These are phyloP conservation scores for Aureobasidium sp. DNA, from an alignment of 2,329 filamentous ascomycete species.

Conservation along the genomic window DNA sequence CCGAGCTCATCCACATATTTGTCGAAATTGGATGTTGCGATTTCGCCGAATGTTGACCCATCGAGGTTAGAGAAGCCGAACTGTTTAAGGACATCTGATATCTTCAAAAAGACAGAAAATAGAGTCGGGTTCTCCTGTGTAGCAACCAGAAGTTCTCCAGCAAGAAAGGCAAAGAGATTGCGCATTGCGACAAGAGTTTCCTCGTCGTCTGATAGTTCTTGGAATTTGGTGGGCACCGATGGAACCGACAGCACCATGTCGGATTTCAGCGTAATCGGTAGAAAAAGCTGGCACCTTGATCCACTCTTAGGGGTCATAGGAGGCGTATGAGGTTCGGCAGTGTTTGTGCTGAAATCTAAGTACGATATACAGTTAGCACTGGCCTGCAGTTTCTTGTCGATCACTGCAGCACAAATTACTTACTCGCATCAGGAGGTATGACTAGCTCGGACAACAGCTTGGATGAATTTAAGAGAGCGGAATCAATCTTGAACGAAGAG, in stretches of 20 bases:
- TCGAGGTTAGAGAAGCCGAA: conserved; percentile 58
- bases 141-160: conserved; percentile 55
- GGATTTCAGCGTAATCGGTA: conserved; percentile 51
- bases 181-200: conserved; percentile 54
- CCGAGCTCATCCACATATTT: conserved; percentile 70
- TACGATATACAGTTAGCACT: neutral
- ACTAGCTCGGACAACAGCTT: conserved; percentile 34
- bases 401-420: neutral
- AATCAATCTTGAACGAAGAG: conserved; percentile 56
- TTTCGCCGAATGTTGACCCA: conserved; percentile 57
- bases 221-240: conserved; percentile 16
- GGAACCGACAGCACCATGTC: conserved; percentile 31
- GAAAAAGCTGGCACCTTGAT: conserved; percentile 49
- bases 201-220: conserved; percentile 13
- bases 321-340: conserved; percentile 26
- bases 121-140: conserved; percentile 49
- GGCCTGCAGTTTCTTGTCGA: neutral
- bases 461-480: conserved; percentile 52
- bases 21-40: conserved; percentile 58
- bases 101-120: conserved; percentile 55
- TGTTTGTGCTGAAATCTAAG: conserved; percentile 23
- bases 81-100: conserved; percentile 50
- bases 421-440: conserved; percentile 17
- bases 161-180: conserved; percentile 57
- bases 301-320: conserved; percentile 34